These are phyloP conservation scores for Wickerhamiella shivajii DNA, from an alignment of 805 yeast genomes.

Conservation along the genomic window DNA sequence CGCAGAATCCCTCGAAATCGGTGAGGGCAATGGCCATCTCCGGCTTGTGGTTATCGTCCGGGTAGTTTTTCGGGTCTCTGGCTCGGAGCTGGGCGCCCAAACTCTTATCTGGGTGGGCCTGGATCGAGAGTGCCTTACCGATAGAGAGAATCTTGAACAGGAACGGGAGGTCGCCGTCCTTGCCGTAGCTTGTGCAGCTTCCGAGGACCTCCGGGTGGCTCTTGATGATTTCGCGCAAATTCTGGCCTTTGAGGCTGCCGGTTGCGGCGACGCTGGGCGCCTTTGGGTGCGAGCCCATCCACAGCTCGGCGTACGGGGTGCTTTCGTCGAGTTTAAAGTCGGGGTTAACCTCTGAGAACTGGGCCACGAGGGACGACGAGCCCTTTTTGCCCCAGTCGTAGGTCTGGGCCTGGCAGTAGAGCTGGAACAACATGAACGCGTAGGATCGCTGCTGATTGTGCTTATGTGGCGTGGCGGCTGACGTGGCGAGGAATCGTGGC, in stretches of 20 bases:
- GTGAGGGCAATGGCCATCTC: constrained; percentile 98
- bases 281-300: constrained; percentile 99
- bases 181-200: constrained; percentile 47
- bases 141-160: constrained; percentile 89
- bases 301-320: constrained; percentile 89
- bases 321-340: constrained; percentile 45
- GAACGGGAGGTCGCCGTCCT: constrained; percentile 72
- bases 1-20: constrained; percentile 94
- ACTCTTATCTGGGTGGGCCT: constrained; percentile 93
- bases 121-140: constrained; percentile 83
- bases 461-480: neutral
- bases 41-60: constrained; percentile 98
- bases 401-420: constrained; percentile 43
- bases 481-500: neutral
- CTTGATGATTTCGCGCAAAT: constrained; percentile 54
- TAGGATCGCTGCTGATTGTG: neutral
- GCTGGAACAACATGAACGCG: constrained; percentile 18
- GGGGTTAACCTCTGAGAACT: constrained; percentile 62
- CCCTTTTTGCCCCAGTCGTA: constrained; percentile 88
- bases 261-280: constrained; percentile 58
- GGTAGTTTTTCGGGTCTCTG: constrained; percentile 83
- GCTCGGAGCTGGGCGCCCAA: constrained; percentile 64
- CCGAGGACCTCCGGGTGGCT: constrained; percentile 51
- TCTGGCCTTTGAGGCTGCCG: constrained; percentile 29
- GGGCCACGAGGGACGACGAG: constrained; percentile 73